Base-by-base conservation (phyloP, 148 eudicot genomes). In the Camellia sinensis region DNA sequence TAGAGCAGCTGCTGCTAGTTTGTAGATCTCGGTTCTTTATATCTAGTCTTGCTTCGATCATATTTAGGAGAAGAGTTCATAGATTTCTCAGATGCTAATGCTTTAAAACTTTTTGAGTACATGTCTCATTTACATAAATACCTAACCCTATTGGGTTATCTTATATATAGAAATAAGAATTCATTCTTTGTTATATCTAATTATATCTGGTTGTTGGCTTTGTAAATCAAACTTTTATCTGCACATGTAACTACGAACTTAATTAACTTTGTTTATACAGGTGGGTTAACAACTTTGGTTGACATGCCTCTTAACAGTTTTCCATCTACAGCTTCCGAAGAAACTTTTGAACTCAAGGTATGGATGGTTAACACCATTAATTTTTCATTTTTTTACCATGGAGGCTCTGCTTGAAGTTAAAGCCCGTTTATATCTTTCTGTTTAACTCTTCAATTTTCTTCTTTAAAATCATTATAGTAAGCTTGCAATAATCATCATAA, bases 1-100 rank as follows among this genome's bases (percentile, higher is more conserved):
- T 73, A 91, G 81, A 84, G 98, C 99, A 1, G 99, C 99, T 76
- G 99, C 99, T 87, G 99, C 99, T 81, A 98, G 98, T 96, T 85
- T 54, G 82, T 80, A 44, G 19, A 54, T 78, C 5, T 57, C 46
- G 44, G 46, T 13, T 48, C 46, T 76, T 76, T 43, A 2, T 46
- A 29, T 54, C 8, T 40, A 59, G 12, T 17, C 29, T 50, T 77
- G 57, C 19, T 0, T 22, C 0, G 14, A 22, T 45, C 18, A 45
- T 21, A 41, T 61, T 29, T 2, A 61, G 21, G n/a, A 64, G 21
- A 22, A 65, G n/a, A 17, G 12, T 37, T 40, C 11, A 21, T n/a
- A 0, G 43, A 40, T 54, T 74, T 17, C 64, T 74, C 45, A 54
- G 19, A 76, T 63, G 18, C 29, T 43, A 41, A 12, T 61, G 41